phyloP scores from a whole-genome alignment of 2,329 filamentous ascomycete species.

The Alternaria consortialis region DNA sequence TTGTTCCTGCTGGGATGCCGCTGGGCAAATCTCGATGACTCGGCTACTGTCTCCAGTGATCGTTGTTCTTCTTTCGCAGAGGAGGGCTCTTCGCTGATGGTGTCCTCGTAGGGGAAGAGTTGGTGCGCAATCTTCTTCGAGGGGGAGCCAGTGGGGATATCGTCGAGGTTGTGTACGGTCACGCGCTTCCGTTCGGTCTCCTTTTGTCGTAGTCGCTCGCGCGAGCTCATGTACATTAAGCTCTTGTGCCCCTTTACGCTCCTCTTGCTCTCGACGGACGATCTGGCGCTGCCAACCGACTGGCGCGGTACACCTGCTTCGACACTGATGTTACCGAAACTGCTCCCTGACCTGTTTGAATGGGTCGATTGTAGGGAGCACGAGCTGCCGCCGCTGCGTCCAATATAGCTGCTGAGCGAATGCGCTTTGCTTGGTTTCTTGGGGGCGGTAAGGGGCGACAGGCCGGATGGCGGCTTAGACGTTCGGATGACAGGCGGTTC shows the following conservation, averaged over 20 bases:
- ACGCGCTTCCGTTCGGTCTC: constrained; percentile 69
- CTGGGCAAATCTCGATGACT: constrained; percentile 40
- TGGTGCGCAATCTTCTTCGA: constrained; percentile 34
- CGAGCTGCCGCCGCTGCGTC: constrained; percentile 49
- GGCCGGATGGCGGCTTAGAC: constrained; percentile 80
- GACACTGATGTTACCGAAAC: constrained; percentile 54
- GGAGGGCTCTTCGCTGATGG: constrained; percentile 49
- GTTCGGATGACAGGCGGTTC: constrained; percentile 80
- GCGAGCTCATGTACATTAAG: constrained; percentile 78
- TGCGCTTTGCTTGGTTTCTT: constrained; percentile 48
- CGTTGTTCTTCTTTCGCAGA: constrained; percentile 22
- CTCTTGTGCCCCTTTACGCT: constrained; percentile 59
- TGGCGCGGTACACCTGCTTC: constrained; percentile 44
- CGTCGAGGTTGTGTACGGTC: constrained; percentile 54
- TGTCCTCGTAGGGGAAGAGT: constrained; percentile 46
- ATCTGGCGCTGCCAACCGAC: constrained; percentile 43
- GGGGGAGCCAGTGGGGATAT: constrained; percentile 44
- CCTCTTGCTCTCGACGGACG: constrained; percentile 48
- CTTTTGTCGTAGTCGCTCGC: constrained; percentile 70
- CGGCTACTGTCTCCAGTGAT: constrained; percentile 23
- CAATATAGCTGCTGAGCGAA: constrained; percentile 68
- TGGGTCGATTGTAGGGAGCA: constrained; percentile 48
- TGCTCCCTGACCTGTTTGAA: constrained; percentile 47
- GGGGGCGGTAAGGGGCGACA: constrained; percentile 74
- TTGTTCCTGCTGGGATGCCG: constrained; percentile 44